These are phyloP conservation scores for Malassezia restricta DNA, from an alignment of 1,284 basidiomycete species.

Conservation along the genomic window DNA sequence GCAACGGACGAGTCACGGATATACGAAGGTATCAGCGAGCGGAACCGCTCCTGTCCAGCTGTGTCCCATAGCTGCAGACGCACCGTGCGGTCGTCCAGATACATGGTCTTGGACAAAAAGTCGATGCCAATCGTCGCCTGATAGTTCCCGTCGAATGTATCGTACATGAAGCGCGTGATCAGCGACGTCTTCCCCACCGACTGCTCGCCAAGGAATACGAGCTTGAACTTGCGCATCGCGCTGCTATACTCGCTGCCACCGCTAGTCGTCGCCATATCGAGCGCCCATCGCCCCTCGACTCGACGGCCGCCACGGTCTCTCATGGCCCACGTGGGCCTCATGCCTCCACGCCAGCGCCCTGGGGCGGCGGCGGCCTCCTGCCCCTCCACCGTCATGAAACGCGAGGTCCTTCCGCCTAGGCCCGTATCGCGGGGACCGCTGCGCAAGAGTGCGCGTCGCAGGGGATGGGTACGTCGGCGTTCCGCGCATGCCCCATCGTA, in stretches of 20 bases:
- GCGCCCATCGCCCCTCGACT: neutral
- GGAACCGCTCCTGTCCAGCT: conserved; percentile 94
- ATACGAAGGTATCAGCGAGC: conserved; percentile 95
- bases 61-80: conserved; percentile 92
- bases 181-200: conserved; percentile 61
- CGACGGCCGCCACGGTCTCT: too few species aligned
- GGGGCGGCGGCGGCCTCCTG: neutral
- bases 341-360: neutral
- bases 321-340: neutral
- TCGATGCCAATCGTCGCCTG: conserved; percentile 99
- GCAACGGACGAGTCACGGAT: conserved; percentile 97
- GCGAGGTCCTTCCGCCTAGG: too few species aligned
- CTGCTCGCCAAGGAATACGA: conserved; percentile 43
- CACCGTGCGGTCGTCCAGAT: conserved; percentile 95
- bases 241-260: conserved; percentile 37
- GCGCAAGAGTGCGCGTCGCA: neutral
- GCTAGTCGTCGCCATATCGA: conserved; percentile 10
- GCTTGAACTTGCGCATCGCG: conserved; percentile 45
- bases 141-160: conserved; percentile 99
- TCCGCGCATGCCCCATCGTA: neutral
- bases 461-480: neutral
- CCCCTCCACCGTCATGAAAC: too few species aligned
- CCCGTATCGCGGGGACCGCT: too few species aligned
- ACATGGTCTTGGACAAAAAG: conserved; percentile 99
- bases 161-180: conserved; percentile 94